Evolutionary conservation across 2,329 filamentous ascomycete genomes (phyloP).

Genomic region (Bipolaris cookei): DNA sequence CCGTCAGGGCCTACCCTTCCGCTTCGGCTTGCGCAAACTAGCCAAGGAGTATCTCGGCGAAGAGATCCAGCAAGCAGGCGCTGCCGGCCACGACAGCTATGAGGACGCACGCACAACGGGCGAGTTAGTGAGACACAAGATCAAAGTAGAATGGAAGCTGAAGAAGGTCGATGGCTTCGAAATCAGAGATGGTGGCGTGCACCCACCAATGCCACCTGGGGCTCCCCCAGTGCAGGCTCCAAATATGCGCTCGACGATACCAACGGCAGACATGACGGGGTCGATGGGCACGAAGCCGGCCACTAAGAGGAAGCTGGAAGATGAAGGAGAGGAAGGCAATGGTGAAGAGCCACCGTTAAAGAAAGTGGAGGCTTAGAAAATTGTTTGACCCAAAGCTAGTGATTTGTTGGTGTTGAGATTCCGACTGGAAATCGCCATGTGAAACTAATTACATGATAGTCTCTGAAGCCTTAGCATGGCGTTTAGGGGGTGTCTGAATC

Average conservation of each 20-base stretch:
- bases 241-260: conserved; percentile 6
- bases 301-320: conserved; percentile 36
- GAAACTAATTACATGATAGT: background rate
- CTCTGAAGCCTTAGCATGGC: background rate
- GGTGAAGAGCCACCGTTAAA: conserved; percentile 7
- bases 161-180: conserved; percentile 73
- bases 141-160: conserved; percentile 72
- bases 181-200: conserved; percentile 38
- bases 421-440: background rate
- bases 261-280: conserved; percentile 10
- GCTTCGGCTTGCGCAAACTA: conserved; percentile 78
- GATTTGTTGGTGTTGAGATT: background rate
- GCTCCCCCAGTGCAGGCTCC: conserved; percentile 27
- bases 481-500: background rate
- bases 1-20: conserved; percentile 73
- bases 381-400: background rate
- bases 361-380: background rate
- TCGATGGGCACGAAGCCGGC: conserved; percentile 15
- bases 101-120: conserved; percentile 92
- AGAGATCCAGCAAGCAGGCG: conserved; percentile 76
- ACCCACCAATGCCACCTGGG: conserved; percentile 37
- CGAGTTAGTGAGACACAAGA: conserved; percentile 76
- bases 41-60: conserved; percentile 72
- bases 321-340: background rate
- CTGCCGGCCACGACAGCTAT: conserved; percentile 82